phyloP scores from a whole-genome alignment of 2,329 filamentous ascomycete genomes.

The Pseudomassariella vexata region DNA sequence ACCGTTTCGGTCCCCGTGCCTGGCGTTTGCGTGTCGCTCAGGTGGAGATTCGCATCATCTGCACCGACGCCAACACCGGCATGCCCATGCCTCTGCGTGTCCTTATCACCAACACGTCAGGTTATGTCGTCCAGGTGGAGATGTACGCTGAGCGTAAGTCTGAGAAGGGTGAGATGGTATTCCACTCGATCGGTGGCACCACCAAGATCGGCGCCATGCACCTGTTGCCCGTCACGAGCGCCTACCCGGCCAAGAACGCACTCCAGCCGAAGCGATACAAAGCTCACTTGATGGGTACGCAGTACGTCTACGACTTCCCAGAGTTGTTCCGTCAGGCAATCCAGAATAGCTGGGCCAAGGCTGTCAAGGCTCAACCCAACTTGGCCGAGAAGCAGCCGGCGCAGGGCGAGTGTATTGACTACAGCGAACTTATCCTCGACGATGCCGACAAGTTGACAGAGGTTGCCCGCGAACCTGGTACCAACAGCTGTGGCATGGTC shows the following conservation, averaged over 20 bases:
- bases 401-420: slow-evolving; percentile 86
- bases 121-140: slow-evolving; percentile 96
- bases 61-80: slow-evolving; percentile 81
- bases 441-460: slow-evolving; percentile 88
- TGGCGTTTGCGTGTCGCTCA: slow-evolving; percentile 96
- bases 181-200: slow-evolving; percentile 94
- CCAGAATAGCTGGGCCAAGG: slow-evolving; percentile 86
- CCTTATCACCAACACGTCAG: slow-evolving; percentile 96
- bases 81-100: slow-evolving; percentile 88
- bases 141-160: slow-evolving; percentile 97
- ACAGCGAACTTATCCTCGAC: slow-evolving; percentile 89
- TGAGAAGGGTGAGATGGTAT: slow-evolving; percentile 96
- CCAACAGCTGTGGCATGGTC: slow-evolving; percentile 96
- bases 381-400: slow-evolving; percentile 77
- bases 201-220: slow-evolving; percentile 96
- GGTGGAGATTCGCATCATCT: slow-evolving; percentile 97
- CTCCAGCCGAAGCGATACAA: slow-evolving; percentile 99
- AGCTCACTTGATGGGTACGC: slow-evolving; percentile 97
- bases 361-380: slow-evolving; percentile 65
- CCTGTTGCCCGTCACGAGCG: slow-evolving; percentile 80
- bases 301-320: slow-evolving; percentile 99
- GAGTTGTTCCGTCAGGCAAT: slow-evolving; percentile 98
- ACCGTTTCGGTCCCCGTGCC: slow-evolving; percentile 88
- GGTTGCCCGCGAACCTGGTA: slow-evolving; percentile 89
- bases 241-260: slow-evolving; percentile 97